phyloP scores from a whole-genome alignment of 1,284 basidiomycete species.

The Cryptococcus sp. region DNA sequence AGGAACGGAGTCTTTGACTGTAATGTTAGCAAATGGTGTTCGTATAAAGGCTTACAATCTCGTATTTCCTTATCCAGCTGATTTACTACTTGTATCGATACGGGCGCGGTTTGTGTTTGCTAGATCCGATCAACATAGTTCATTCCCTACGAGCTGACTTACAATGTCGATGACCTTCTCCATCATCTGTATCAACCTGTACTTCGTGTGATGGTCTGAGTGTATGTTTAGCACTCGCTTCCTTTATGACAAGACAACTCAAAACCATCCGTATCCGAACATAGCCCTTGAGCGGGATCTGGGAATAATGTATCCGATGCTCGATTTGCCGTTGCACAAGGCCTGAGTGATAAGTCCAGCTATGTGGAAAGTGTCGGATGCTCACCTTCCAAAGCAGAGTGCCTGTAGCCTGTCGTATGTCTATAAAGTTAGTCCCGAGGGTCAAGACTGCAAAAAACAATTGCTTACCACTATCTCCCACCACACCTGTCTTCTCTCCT shows the following conservation, averaged over 20 bases:
- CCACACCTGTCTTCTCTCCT: conserved; percentile 42
- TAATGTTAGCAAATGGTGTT: background rate
- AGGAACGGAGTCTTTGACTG: conserved; percentile 37
- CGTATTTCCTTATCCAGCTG: conserved; percentile 38
- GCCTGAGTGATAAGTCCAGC: conserved; percentile 13
- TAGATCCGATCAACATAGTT: conserved; percentile 3
- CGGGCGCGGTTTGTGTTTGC: conserved; percentile 40
- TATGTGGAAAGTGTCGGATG: background rate
- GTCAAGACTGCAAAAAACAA: background rate
- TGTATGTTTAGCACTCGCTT: background rate
- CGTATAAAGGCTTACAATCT: conserved; percentile 19
- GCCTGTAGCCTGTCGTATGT: conserved; percentile 43
- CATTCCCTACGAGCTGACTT: conserved; percentile 5
- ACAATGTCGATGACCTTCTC: conserved; percentile 44
- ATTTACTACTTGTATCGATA: conserved; percentile 27
- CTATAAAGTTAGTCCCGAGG: background rate
- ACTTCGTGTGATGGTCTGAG: conserved; percentile 37
- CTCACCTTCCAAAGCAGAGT: conserved; percentile 38
- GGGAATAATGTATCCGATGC: conserved; percentile 41
- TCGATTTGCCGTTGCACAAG: conserved; percentile 33
- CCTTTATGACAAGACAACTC: conserved; percentile 6
- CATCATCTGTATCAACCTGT: conserved; percentile 36
- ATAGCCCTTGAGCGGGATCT: conserved; percentile 13
- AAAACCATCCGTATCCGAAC: conserved; percentile 36
- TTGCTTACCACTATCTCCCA: conserved; percentile 41